Evolutionary conservation across 148 eudicot species (phyloP).

Genomic region (Cornus florida): DNA sequence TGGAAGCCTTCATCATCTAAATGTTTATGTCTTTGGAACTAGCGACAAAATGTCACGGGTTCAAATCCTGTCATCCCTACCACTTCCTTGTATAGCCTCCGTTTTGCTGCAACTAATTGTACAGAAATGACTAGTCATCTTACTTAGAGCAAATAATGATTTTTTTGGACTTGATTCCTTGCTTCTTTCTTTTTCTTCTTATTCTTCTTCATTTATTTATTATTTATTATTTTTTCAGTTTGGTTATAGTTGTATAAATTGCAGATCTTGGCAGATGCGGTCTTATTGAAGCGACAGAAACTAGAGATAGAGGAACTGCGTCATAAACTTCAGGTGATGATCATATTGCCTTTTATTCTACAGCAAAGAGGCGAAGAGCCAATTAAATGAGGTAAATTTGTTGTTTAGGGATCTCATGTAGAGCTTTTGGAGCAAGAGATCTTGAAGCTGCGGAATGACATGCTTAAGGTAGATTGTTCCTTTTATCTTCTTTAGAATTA

Average conservation of each 20-base stretch:
- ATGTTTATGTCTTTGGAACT: neutral
- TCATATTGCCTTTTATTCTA: neutral
- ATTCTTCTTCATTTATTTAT: too few species aligned
- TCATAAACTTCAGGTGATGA: constrained; percentile 74
- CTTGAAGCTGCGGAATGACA: constrained; percentile 82
- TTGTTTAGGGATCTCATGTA: constrained; percentile 74
- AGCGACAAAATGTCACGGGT: too few species aligned
- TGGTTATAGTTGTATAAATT: constrained; percentile 11
- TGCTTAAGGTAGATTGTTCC: constrained; percentile 65
- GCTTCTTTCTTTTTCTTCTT: neutral
- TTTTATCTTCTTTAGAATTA: neutral
- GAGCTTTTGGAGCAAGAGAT: constrained; percentile 89
- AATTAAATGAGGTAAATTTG: constrained; percentile 6
- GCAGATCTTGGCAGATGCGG: constrained; percentile 94
- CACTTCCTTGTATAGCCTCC: neutral
- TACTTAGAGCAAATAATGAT: neutral
- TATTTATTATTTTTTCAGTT: neutral
- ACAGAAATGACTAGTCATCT: neutral
- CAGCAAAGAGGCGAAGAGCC: neutral
- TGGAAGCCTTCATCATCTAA: neutral
- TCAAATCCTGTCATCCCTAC: too few species aligned
- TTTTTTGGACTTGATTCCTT: constrained; percentile 14
- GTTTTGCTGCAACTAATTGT: neutral
- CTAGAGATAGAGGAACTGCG: constrained; percentile 89
- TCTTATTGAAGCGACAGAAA: constrained; percentile 86